Base-by-base conservation (phyloP, 805 yeast species). In the Brettanomyces anomalus region DNA sequence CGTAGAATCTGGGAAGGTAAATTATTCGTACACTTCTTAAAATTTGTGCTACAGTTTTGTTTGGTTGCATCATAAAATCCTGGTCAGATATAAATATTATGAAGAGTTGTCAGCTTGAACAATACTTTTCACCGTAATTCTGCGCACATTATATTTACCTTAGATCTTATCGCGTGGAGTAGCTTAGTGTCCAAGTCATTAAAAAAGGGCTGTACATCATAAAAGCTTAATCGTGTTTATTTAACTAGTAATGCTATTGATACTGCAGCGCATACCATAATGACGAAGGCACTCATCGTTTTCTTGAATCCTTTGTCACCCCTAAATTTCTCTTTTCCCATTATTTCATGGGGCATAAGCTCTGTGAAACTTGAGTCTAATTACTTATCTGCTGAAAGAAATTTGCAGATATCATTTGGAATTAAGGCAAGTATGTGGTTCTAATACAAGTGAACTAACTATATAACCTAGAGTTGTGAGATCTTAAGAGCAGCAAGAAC, bases 361-460 rank as follows among this genome's bases (percentile, higher is more conserved):
- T 82, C 89, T 11, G 82, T 84, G 33, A 81, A 54, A 47, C 85
- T 83, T 33, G 85, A 78, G 61, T 82, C 83, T 30, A 82, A 63
- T 52, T 82, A 65, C 43, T 83, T 76, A 40, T 90, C 93, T 1
- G 87, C 69, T 33, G 87, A 79, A 39, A 83, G 66, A 1, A 86
- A 66, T 52, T 83, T 88, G 50, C 81, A 77, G 7, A 73, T 67
- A 40, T 89, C 90, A 40, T 76, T 78, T 2, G 81, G 67, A 43
- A 80, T 72, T 43, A 77, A 64, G 3, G 81, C 72, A 68, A 63
- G 53, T 75, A 80, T 4, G 76, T 56, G 30, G 67, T 60, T 55
- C 86, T 72, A 6, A 80, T 83, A 37, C 85, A 35, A 84, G 61
- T 36, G 93, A 93, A 50, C 80, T 75, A 4, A 81, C 85, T 46